phyloP scores from a whole-genome alignment of 2,329 filamentous ascomycete genomes.

The Pyrenochaeta sp. region DNA sequence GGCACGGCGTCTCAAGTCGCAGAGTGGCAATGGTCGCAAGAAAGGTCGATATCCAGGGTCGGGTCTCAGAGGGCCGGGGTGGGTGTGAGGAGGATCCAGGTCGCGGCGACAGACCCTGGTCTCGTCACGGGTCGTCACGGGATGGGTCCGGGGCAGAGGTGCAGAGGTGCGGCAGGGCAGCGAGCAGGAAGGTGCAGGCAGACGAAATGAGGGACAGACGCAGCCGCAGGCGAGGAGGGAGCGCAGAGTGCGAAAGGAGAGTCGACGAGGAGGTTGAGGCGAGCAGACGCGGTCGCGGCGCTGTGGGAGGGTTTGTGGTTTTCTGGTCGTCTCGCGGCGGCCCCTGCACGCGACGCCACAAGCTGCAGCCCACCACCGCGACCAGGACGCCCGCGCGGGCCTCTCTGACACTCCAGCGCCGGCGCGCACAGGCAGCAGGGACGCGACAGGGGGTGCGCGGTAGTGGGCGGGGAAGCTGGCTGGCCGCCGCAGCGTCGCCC shows the following conservation, averaged over 20 bases:
- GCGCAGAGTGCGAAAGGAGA: constrained; percentile 9
- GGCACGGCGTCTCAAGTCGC: constrained; percentile 12
- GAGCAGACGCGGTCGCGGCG: constrained; percentile 19
- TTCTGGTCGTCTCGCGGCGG: constrained; percentile 17
- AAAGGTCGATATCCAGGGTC: no score
- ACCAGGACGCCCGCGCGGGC: constrained; percentile 21
- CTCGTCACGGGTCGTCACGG: constrained; percentile 21
- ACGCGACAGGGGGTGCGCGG: constrained; percentile 17
- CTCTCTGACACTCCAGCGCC: no score
- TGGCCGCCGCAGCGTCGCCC: constrained; percentile 5
- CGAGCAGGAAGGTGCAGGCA: constrained; percentile 9
- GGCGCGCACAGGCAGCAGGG: no score
- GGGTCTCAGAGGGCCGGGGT: constrained; percentile 9
- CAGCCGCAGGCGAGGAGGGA: constrained; percentile 17
- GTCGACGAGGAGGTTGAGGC: constrained; percentile 15
- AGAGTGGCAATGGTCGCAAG: no score
- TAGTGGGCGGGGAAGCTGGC: constrained; percentile 12
- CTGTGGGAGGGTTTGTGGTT: constrained; percentile 36
- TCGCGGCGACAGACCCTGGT: constrained; percentile 25
- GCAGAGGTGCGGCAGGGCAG: constrained; percentile 10
- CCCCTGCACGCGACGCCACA: constrained; percentile 28
- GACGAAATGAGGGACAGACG: constrained; percentile 30
- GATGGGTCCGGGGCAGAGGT: constrained; percentile 16
- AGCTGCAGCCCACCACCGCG: constrained; percentile 25
- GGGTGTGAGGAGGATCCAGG: constrained; percentile 15